A percentile compares a stretch with the other conserved stretches of the same genome.
Conservation (phyloP, 768 basidiomycete species). For the Boletus huronensis region DNA sequence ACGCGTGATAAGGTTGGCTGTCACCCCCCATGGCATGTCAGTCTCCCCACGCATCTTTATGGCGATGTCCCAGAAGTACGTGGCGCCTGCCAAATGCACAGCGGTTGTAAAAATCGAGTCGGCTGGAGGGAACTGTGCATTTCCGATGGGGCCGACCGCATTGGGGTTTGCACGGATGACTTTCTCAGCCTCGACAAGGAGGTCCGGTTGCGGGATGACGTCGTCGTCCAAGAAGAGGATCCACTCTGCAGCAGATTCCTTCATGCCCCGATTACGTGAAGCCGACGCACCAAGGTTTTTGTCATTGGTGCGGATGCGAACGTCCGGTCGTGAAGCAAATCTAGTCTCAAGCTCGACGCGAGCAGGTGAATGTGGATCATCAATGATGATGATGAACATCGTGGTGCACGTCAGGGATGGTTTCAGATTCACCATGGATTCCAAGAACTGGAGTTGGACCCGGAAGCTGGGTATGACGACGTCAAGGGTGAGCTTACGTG, state of each 20-base stretch:
- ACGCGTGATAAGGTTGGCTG: slow-evolving; percentile 54
- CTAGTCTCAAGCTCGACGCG: slow-evolving; percentile 37
- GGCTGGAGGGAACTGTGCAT: slow-evolving; percentile 46
- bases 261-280: slow-evolving; percentile 52
- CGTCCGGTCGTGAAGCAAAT: slow-evolving; percentile 43
- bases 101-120: slow-evolving; percentile 49
- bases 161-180: slow-evolving; percentile 43
- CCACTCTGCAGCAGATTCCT: slow-evolving; percentile 56
- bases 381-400: slow-evolving; percentile 59
- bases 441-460: slow-evolving; percentile 43
- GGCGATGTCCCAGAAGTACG: slow-evolving; percentile 63
- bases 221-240: slow-evolving; percentile 62
- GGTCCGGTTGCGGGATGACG: slow-evolving; percentile 38
- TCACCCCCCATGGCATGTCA: slow-evolving; percentile 62
- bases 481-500: slow-evolving; percentile 48
- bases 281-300: slow-evolving; percentile 50
- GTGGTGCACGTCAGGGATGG: slow-evolving; percentile 41
- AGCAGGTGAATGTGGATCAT: slow-evolving; percentile 45
- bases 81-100: slow-evolving; percentile 52
- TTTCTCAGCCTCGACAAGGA: slow-evolving; percentile 46
- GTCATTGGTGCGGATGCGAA: slow-evolving; percentile 51
- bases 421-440: slow-evolving; percentile 42
- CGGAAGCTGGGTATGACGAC: slow-evolving; percentile 56
- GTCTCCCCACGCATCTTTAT: slow-evolving; percentile 37
- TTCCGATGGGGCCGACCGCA: slow-evolving; percentile 56